Evolutionary conservation across 2,329 filamentous ascomycete species (phyloP).

Genomic region (Dothideomycetidae sp.): DNA sequence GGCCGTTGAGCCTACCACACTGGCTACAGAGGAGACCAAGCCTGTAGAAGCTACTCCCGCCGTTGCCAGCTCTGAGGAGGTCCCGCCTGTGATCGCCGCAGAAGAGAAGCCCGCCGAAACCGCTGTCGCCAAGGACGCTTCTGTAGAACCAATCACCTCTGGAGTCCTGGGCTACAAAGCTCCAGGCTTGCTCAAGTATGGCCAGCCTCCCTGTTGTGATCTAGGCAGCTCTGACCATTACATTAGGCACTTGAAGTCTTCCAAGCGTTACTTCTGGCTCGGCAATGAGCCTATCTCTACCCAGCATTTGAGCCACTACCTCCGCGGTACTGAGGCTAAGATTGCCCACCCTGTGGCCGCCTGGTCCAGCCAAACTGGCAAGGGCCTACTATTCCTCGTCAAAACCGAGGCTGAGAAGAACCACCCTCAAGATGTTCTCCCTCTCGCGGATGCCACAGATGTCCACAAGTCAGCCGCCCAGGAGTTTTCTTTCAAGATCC

Average conservation of each 20-base stretch:
- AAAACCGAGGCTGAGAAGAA: slow-evolving; percentile 74
- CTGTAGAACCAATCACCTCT: slow-evolving; percentile 58
- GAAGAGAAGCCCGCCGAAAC: slow-evolving; percentile 26
- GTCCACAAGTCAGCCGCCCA: slow-evolving; percentile 58
- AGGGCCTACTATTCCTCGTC: slow-evolving; percentile 84
- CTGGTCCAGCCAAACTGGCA: slow-evolving; percentile 87
- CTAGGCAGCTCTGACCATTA: slow-evolving; percentile 9
- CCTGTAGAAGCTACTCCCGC: slow-evolving; percentile 28
- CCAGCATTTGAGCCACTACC: slow-evolving; percentile 60
- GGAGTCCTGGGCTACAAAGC: slow-evolving; percentile 83
- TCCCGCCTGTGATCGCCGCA: slow-evolving; percentile 24
- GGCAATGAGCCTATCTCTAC: slow-evolving; percentile 54
- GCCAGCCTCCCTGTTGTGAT: slow-evolving; percentile 14
- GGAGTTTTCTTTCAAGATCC: slow-evolving; percentile 76
- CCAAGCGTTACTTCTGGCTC: slow-evolving; percentile 74
- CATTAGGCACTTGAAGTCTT: slow-evolving; percentile 67
- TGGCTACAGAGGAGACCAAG: slow-evolving; percentile 20
- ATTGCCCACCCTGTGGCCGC: slow-evolving; percentile 66
- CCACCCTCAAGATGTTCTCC: slow-evolving; percentile 66
- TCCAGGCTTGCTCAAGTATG: slow-evolving; percentile 80
- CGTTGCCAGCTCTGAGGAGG: slow-evolving; percentile 23
- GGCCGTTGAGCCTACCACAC: slow-evolving; percentile 20
- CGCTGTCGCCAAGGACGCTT: slow-evolving; percentile 33
- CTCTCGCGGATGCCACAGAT: slow-evolving; percentile 57
- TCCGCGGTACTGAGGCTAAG: slow-evolving; percentile 76